Evolutionary conservation across 192 early-diverging fungal species (phyloP).

Genomic region (Coemansia aciculifera): DNA sequence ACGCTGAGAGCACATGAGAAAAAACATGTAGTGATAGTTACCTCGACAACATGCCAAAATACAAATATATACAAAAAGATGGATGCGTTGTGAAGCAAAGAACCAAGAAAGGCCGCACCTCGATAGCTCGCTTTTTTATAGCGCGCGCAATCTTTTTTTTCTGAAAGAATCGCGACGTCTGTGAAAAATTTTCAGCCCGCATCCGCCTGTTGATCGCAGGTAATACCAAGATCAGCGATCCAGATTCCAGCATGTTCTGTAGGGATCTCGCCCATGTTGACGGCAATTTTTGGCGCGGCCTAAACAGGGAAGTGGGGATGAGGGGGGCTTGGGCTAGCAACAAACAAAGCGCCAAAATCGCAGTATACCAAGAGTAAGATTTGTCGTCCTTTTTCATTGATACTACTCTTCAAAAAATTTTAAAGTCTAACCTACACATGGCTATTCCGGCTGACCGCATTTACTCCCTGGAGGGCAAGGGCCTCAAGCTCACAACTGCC

Average conservation of each 20-base stretch:
- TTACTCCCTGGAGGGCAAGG: slow-evolving; percentile 86
- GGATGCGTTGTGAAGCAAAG: background rate
- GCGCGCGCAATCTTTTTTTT: background rate
- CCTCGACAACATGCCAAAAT: background rate
- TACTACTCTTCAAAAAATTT: background rate
- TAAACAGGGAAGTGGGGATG: background rate
- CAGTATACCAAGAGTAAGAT: background rate
- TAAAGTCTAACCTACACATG: slow-evolving; percentile 10
- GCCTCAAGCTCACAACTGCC: slow-evolving; percentile 84
- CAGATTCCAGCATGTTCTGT: background rate
- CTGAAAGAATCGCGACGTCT: background rate
- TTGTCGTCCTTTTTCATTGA: background rate
- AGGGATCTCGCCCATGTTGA: background rate
- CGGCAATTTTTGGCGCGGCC: background rate
- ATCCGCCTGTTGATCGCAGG: background rate
- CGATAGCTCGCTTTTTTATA: background rate
- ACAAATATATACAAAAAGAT: slow-evolving; percentile 3
- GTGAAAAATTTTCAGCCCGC: slow-evolving; percentile 3
- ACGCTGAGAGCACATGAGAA: background rate
- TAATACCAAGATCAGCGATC: background rate
- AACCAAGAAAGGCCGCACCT: background rate
- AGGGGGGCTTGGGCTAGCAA: background rate
- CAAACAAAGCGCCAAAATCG: background rate
- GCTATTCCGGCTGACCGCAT: slow-evolving; percentile 52
- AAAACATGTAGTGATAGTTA: background rate